Evolutionary conservation across 2,329 filamentous ascomycete genomes (phyloP).

Genomic region (Dactylonectria estremocensis): DNA sequence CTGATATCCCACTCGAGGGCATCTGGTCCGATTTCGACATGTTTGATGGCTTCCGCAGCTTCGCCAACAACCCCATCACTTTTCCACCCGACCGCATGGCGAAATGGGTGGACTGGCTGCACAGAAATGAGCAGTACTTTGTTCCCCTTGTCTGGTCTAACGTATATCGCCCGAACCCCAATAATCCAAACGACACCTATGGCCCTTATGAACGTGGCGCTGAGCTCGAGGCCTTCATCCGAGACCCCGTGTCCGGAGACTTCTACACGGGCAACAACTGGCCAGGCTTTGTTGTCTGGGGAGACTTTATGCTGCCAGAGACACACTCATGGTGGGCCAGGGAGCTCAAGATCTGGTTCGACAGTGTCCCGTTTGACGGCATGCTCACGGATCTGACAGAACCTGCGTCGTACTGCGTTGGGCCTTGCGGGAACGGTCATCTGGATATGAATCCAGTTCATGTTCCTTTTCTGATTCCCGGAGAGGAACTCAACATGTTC

Average conservation of each 20-base stretch:
- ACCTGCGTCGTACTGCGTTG: slow-evolving; percentile 6
- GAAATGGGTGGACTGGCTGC: slow-evolving; percentile 1
- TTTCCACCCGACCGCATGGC: slow-evolving; percentile 16
- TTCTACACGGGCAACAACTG: slow-evolving; percentile 3
- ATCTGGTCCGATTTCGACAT: slow-evolving; percentile 31
- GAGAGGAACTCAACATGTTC: slow-evolving; percentile 7
- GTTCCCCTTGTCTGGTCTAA: slow-evolving; percentile 3
- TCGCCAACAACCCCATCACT: slow-evolving; percentile 21
- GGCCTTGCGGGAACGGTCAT: slow-evolving; percentile 2
- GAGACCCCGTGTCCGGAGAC: slow-evolving; percentile 3
- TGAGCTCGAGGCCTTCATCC: slow-evolving; percentile 1
- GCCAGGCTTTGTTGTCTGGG: slow-evolving; percentile 6
- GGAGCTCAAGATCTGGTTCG: slow-evolving; percentile 5
- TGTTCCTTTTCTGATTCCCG: slow-evolving; percentile 7
- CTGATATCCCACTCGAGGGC: slow-evolving; percentile 18
- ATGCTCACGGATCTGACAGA: slow-evolving; percentile 2
- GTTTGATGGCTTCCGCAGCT: slow-evolving; percentile 28
- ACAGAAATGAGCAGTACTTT: slow-evolving; percentile 1
- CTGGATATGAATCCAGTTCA: slow-evolving; percentile 6
- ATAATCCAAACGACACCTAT: slow-evolving; percentile 1
- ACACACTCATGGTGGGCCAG: slow-evolving; percentile 4
- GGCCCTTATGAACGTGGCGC: slow-evolving; percentile 3
- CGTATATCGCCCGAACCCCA: slow-evolving; percentile 3
- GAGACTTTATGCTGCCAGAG: slow-evolving; percentile 6
- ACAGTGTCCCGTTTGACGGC: slow-evolving; percentile 3